phyloP scores from a whole-genome alignment of 2,329 filamentous ascomycete species.

The Aspergillus fumigatus region DNA sequence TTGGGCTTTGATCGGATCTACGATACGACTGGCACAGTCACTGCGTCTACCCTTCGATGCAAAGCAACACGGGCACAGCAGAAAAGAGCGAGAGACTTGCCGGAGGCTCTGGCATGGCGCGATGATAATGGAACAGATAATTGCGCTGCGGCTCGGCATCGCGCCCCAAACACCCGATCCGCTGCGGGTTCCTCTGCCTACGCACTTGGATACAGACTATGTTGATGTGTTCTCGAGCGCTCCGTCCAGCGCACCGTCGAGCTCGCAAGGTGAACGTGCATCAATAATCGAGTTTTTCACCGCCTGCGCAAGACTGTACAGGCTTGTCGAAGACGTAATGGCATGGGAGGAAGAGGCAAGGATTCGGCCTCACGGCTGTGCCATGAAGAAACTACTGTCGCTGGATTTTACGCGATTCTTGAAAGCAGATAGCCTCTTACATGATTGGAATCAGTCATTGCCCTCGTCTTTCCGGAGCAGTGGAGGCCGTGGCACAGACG shows the following conservation, averaged over 20 bases:
- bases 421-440: constrained; percentile 14
- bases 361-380: constrained; percentile 6
- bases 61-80: constrained; percentile 9
- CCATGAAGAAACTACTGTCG: constrained; percentile 18
- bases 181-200: constrained; percentile 18
- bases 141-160: constrained; percentile 19
- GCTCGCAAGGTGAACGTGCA: constrained; percentile 11
- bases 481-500: background rate
- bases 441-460: constrained; percentile 20
- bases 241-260: constrained; percentile 4
- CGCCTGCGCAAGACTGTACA: constrained; percentile 18
- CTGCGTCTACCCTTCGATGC: constrained; percentile 16
- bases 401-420: constrained; percentile 16
- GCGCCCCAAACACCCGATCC: constrained; percentile 12
- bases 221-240: constrained; percentile 17
- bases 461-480: constrained; percentile 16
- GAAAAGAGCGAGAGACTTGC: constrained; percentile 16
- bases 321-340: constrained; percentile 17
- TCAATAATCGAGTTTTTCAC: constrained; percentile 23
- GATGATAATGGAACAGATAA: constrained; percentile 20
- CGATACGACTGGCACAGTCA: constrained; percentile 17
- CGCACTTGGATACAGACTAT: constrained; percentile 21
- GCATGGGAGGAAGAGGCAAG: constrained; percentile 19
- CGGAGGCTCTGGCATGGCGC: constrained; percentile 25
- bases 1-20: constrained; percentile 19